Conservation (phyloP, 495 filamentous ascomycete species). For the Penicillium bialowiezense region DNA sequence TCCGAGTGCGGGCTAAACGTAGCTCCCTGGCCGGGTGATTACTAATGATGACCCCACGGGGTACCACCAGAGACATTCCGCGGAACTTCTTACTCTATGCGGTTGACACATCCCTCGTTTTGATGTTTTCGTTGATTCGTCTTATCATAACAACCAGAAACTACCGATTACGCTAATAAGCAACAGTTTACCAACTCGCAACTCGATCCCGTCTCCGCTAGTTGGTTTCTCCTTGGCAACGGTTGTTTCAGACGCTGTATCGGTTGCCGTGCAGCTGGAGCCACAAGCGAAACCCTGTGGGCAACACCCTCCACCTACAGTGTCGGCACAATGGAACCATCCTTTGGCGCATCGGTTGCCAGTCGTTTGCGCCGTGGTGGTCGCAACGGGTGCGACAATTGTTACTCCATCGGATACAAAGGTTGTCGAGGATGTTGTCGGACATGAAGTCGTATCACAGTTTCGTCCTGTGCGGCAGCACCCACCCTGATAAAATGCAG, state of each 20-base stretch:
- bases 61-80: conserved; percentile 1
- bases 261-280: conserved; percentile 62
- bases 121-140: conserved; percentile 2
- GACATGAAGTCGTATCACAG: conserved; percentile 73
- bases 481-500: conserved; percentile 62
- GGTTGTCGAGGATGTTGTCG: conserved; percentile 55
- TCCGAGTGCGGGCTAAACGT: conserved; percentile 13
- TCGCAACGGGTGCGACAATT: conserved; percentile 58
- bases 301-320: conserved; percentile 72
- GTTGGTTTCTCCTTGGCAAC: conserved; percentile 56
- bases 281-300: conserved; percentile 73
- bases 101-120: neutral
- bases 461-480: conserved; percentile 82
- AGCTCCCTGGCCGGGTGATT: conserved; percentile 9
- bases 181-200: neutral
- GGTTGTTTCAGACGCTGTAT: conserved; percentile 41
- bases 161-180: conserved; percentile 9
- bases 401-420: conserved; percentile 63
- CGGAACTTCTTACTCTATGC: conserved; percentile 5
- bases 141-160: conserved; percentile 14
- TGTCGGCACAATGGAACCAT: conserved; percentile 73
- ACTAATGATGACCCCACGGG: conserved; percentile 21
- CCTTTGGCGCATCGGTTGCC: conserved; percentile 59
- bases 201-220: neutral
- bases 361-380: conserved; percentile 28